These are phyloP conservation scores for Sphaerosporella brunnea DNA, from an alignment of 495 filamentous ascomycete genomes.

Conservation along the genomic window DNA sequence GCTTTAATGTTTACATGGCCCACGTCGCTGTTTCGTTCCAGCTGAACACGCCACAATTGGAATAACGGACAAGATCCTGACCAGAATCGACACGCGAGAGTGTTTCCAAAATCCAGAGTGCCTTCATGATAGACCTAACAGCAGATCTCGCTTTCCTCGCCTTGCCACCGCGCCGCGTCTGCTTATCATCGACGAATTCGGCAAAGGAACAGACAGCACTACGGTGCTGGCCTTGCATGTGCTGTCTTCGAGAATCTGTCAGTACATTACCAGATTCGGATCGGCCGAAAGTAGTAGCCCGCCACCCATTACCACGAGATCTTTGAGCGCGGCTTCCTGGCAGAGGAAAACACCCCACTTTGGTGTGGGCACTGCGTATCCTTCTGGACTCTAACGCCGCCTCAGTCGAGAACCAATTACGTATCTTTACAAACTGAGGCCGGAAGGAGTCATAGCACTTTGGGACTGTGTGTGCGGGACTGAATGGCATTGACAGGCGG, in stretches of 20 bases:
- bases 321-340: conserved; percentile 56
- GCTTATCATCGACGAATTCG: conserved; percentile 84
- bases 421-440: conserved; percentile 63
- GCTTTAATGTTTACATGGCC: conserved; percentile 86
- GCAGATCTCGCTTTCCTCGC: conserved; percentile 60
- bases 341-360: conserved; percentile 37
- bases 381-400: conserved; percentile 44
- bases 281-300: conserved; percentile 66
- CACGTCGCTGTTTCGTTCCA: conserved; percentile 83
- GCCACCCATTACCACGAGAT: conserved; percentile 95
- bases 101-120: conserved; percentile 88
- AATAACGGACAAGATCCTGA: conserved; percentile 82
- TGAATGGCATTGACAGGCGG: conserved; percentile 61
- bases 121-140: conserved; percentile 88
- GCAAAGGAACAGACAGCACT: conserved; percentile 72
- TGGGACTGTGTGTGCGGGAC: conserved; percentile 55
- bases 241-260: conserved; percentile 67
- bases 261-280: conserved; percentile 32
- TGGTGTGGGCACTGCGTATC: conserved; percentile 74
- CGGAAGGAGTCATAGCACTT: conserved; percentile 63
- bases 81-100: conserved; percentile 71
- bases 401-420: conserved; percentile 56
- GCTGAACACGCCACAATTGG: conserved; percentile 64
- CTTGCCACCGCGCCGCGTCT: conserved; percentile 63
- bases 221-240: conserved; percentile 73